Conservation (phyloP, 495 filamentous ascomycete species). For the Penicillium soppii region DNA sequence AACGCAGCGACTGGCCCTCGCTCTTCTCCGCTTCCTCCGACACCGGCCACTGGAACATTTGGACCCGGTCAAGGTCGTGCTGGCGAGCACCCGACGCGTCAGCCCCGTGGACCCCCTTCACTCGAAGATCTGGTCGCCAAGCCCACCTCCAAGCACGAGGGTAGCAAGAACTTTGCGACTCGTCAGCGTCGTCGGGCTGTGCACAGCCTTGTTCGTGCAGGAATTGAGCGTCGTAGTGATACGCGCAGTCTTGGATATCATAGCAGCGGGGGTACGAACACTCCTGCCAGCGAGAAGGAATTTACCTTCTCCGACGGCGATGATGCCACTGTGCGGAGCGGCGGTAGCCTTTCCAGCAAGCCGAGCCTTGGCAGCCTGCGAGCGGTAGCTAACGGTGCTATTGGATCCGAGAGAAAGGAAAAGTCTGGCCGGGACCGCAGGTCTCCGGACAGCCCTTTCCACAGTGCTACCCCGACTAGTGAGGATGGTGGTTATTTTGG, state of each 20-base stretch:
- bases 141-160: constrained; percentile 91
- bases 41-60: constrained; percentile 83
- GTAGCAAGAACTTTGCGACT: constrained; percentile 97
- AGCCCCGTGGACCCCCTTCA: constrained; percentile 88
- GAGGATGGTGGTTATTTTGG: constrained; percentile 62
- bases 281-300: constrained; percentile 84
- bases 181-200: constrained; percentile 92
- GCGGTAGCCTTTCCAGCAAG: constrained; percentile 77
- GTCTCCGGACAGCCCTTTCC: constrained; percentile 46
- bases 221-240: constrained; percentile 75
- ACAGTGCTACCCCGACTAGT: constrained; percentile 50
- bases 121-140: constrained; percentile 88
- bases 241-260: constrained; percentile 58
- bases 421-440: constrained; percentile 61
- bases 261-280: constrained; percentile 73
- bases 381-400: constrained; percentile 75
- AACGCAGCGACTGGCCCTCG: constrained; percentile 65
- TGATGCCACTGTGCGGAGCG: constrained; percentile 76
- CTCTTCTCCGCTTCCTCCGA: constrained; percentile 73
- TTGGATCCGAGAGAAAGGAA: constrained; percentile 77
- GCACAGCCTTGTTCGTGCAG: constrained; percentile 85
- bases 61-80: constrained; percentile 90
- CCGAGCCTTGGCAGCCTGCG: constrained; percentile 77
- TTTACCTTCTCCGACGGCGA: constrained; percentile 82
- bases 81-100: constrained; percentile 91